These are phyloP conservation scores for Colletotrichum eleusines DNA, from an alignment of 2,329 filamentous ascomycete species.

Conservation along the genomic window DNA sequence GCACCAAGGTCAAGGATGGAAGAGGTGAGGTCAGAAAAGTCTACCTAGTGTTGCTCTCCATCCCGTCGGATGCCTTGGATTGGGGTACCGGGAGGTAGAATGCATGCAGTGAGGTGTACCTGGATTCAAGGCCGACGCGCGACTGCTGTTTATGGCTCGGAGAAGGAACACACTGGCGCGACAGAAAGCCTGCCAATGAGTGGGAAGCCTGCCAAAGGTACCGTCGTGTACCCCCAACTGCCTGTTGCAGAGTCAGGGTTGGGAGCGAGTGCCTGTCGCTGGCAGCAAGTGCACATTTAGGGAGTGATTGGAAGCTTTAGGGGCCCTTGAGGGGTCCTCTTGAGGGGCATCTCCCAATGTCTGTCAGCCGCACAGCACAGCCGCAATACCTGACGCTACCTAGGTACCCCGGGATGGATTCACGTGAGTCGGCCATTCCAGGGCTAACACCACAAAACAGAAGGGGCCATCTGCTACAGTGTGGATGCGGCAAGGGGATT, in stretches of 20 bases:
- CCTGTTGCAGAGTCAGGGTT: slow-evolving; percentile 31
- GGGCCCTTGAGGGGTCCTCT: slow-evolving; percentile 11
- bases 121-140: slow-evolving; percentile 12
- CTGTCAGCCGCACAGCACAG: slow-evolving; percentile 35
- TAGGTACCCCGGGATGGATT: slow-evolving; percentile 16
- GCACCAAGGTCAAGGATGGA: slow-evolving; percentile 8
- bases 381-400: slow-evolving; percentile 23
- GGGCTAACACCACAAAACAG: slow-evolving; percentile 39
- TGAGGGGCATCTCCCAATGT: neutral
- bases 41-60: neutral
- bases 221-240: neutral
- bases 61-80: neutral
- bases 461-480: slow-evolving; percentile 36
- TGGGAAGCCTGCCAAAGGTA: slow-evolving; percentile 1
- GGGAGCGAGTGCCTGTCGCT: neutral
- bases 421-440: slow-evolving; percentile 41
- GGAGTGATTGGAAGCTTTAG: slow-evolving; percentile 6
- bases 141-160: neutral
- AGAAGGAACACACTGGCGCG: slow-evolving; percentile 17
- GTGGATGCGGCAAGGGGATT: slow-evolving; percentile 36
- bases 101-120: neutral
- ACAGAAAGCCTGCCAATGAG: slow-evolving; percentile 4
- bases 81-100: neutral
- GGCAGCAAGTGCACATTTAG: slow-evolving; percentile 3
- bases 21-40: neutral